Evolutionary conservation across 305 asterid genomes (phyloP).

Genomic region (Solanum hybrid): DNA sequence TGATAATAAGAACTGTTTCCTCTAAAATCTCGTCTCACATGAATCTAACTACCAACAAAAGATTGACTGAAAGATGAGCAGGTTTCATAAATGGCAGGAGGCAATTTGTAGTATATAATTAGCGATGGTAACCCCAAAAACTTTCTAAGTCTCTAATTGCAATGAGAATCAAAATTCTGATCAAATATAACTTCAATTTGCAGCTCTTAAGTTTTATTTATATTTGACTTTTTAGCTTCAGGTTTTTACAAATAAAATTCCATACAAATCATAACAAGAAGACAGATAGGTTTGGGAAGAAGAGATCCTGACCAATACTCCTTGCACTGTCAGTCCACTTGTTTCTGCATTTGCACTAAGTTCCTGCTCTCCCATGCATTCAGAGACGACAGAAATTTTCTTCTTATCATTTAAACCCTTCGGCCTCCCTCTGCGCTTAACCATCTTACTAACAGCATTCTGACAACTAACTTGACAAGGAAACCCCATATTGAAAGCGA

Average conservation of each 20-base stretch:
- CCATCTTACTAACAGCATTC: not conserved
- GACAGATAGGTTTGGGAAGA: not conserved
- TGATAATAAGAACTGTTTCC: not conserved
- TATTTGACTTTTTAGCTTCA: not conserved
- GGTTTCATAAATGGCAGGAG: not conserved
- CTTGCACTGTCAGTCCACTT: conserved; percentile 1
- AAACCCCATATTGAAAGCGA: not conserved
- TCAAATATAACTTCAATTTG: not conserved
- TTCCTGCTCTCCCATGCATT: conserved; percentile 15
- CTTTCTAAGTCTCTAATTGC: not conserved
- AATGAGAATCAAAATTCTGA: not conserved
- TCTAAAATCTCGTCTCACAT: not conserved
- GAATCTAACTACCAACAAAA: not conserved
- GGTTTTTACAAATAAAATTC: not conserved
- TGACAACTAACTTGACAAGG: conserved; percentile 3
- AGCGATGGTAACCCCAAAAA: not conserved
- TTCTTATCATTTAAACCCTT: not conserved
- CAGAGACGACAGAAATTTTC: not conserved
- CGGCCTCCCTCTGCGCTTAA: conserved; percentile 2
- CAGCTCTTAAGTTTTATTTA: not conserved
- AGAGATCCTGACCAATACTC: conserved; percentile 31
- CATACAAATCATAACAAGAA: conserved; percentile 9
- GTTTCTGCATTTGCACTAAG: not conserved
- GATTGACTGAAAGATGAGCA: not conserved
- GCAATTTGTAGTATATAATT: not conserved